Percentiles rank a stretch among this genome's conserved stretches.
These are phyloP conservation scores for Bauhinia variegata DNA, from an alignment of 306 rosid species.

Conservation along the genomic window DNA sequence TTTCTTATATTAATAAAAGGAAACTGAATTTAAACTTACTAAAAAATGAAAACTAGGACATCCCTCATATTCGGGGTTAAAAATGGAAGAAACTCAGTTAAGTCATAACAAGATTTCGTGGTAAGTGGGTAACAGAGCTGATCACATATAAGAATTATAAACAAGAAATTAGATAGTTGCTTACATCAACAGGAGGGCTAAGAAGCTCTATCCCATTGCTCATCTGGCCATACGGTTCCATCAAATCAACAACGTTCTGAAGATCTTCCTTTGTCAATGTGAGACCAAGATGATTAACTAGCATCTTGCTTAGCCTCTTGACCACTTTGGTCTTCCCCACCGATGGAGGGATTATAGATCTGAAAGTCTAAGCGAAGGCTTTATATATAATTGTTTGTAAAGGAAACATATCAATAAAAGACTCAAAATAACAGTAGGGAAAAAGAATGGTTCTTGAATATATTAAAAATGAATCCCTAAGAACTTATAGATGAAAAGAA, in stretches of 20 bases:
- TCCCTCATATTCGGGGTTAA: constrained; percentile 7
- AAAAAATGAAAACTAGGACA: constrained; percentile 17
- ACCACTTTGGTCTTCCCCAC: constrained; percentile 62
- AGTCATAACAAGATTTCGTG: constrained; percentile 24
- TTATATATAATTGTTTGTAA: constrained; percentile 31
- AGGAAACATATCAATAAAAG: constrained; percentile 16
- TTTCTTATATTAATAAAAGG: constrained; percentile 34
- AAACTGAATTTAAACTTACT: constrained; percentile 24
- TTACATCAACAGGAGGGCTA: constrained; percentile 88
- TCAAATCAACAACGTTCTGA: constrained; percentile 81
- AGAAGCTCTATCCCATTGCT: constrained; percentile 92
- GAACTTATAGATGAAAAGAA: background rate
- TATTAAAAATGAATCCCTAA: background rate
- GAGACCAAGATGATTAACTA: constrained; percentile 90
- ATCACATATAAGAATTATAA: constrained; percentile 20
- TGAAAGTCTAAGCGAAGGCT: constrained; percentile 72
- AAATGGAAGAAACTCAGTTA: constrained; percentile 34
- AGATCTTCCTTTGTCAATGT: constrained; percentile 78
- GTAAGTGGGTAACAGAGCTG: constrained; percentile 22
- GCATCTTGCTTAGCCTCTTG: constrained; percentile 54
- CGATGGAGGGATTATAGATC: constrained; percentile 61
- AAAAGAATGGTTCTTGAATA: background rate
- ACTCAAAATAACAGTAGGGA: constrained; percentile 25
- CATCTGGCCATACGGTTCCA: constrained; percentile 99
- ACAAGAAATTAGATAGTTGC: constrained; percentile 38